These are phyloP conservation scores for Protea cynaroides DNA, from an alignment of 164 flowering plant species.

Conservation along the genomic window DNA sequence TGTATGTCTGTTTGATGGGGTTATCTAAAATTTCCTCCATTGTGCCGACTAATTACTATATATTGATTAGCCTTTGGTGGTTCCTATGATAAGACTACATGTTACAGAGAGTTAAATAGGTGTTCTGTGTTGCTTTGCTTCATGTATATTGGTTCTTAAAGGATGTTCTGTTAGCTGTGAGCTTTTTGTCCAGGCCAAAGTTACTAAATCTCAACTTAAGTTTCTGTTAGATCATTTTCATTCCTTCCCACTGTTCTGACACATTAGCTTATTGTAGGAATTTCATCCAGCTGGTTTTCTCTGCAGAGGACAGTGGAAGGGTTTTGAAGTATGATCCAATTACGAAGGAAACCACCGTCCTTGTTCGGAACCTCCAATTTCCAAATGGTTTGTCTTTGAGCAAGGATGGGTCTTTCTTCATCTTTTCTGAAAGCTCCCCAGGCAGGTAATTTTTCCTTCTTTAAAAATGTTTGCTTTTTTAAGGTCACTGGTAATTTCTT, in stretches of 20 bases:
- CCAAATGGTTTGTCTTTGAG: conserved; percentile 82
- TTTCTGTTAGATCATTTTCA: background rate
- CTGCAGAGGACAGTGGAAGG: conserved; percentile 74
- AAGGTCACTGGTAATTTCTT: background rate
- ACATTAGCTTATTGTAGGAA: conserved; percentile 41
- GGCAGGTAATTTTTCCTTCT: conserved; percentile 46
- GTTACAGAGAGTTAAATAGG: no score
- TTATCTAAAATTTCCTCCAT: no score
- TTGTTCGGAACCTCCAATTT: conserved; percentile 54
- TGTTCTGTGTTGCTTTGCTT: background rate
- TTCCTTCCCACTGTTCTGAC: background rate
- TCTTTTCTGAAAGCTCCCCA: conserved; percentile 57
- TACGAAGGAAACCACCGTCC: conserved; percentile 67
- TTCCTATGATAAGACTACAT: background rate
- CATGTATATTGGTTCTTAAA: no score
- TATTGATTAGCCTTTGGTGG: no score
- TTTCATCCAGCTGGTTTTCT: conserved; percentile 74
- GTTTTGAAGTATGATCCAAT: conserved; percentile 70
- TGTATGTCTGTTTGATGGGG: no score
- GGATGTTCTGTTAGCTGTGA: no score
- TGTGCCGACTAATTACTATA: no score
- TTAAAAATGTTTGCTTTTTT: background rate
- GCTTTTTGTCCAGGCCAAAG: no score
- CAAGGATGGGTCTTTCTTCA: conserved; percentile 72
- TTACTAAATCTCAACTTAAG: no score